A percentile compares a stretch with the other conserved stretches of the same genome.
Conservation (phyloP, 768 basidiomycete genomes). For the Hygrophoropsis aurantiaca region DNA sequence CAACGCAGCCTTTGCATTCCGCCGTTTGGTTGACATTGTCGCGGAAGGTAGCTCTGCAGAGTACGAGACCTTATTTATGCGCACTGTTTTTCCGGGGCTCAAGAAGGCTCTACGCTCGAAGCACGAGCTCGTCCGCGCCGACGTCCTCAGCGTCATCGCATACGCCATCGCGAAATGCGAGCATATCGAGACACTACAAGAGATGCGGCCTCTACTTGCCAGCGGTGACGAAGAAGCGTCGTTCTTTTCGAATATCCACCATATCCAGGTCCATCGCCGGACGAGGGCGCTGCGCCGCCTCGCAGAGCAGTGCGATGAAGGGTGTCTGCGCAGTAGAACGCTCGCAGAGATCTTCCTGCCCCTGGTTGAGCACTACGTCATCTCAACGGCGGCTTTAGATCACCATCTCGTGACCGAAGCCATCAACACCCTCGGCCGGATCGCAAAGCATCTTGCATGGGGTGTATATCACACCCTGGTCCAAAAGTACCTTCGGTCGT, state of each 20-base stretch:
- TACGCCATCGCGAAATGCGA: conserved; percentile 69
- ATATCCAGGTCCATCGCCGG: conserved; percentile 90
- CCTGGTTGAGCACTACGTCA: conserved; percentile 78
- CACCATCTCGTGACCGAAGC: conserved; percentile 92
- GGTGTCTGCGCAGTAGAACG: conserved; percentile 63
- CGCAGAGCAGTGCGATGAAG: conserved; percentile 70
- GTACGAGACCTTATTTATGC: conserved; percentile 56
- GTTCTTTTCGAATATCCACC: conserved; percentile 95
- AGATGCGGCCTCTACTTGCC: conserved; percentile 80
- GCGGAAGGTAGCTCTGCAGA: conserved; percentile 40
- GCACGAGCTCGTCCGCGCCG: conserved; percentile 83
- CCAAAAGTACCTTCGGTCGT: conserved; percentile 75
- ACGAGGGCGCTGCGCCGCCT: conserved; percentile 84
- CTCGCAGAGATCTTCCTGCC: conserved; percentile 85
- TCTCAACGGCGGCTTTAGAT: conserved; percentile 59
- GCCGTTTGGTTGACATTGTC: conserved; percentile 72
- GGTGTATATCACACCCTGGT: conserved; percentile 77
- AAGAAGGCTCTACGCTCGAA: conserved; percentile 79
- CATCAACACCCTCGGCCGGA: conserved; percentile 72
- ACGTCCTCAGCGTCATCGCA: conserved; percentile 77
- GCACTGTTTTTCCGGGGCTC: conserved; percentile 71
- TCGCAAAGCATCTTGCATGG: conserved; percentile 81
- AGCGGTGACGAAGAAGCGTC: conserved; percentile 92
- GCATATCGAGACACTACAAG: conserved; percentile 59
- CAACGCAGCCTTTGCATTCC: conserved; percentile 74